Evolutionary conservation across 495 filamentous ascomycete species (phyloP), one percentile per base, ranked within the genome.

Genomic region (Penicillium pulvis): DNA sequence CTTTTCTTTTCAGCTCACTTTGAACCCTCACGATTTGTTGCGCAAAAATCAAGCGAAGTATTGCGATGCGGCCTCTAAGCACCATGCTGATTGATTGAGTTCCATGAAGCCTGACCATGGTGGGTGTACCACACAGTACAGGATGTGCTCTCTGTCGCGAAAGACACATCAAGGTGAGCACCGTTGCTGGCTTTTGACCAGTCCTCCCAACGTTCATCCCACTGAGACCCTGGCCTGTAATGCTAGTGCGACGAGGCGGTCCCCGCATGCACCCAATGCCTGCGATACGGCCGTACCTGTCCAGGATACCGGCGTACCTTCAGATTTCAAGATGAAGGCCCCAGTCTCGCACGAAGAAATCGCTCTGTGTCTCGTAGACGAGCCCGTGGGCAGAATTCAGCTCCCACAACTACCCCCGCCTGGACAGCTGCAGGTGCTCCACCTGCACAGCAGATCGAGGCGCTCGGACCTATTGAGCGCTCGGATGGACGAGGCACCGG

Each of bases 121-220:
- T 73, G 55, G 73, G 73, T 28, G 73, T 75, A 39, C 73, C 73
- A 35, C 70, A 75, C 48, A 74, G 71, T 58, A 74, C 66, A 57
- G 73, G 71, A 42, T 75, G 73, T 61, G 48, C 71, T 20, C 66
- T 70, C 33, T 75, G 73, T 62, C 71, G 70, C 20, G 70, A 71
- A 51, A 62, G 73, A 59, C 71, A 71, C 24, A 74, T 75, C 49
- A 75, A 72, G 61, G 72, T 72, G 35, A 55, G 64, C 53, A 51
- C 4, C 49, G 33, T 36, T 9, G 12, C 3, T 9, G 2, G 28
- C 46, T 17, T 19, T 9, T 41, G 16, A 26, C 26, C 26, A 50
- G 14, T 33, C 26, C 26, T 7, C n/a, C n/a, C 14, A 17, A 10
- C 26, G 14, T 50, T 10, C 10, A 50, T 6, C 26, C 26, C 16